Evolutionary conservation across 1,139 yeast species (phyloP).

Genomic region (Pneumocystis wakefieldiae): DNA sequence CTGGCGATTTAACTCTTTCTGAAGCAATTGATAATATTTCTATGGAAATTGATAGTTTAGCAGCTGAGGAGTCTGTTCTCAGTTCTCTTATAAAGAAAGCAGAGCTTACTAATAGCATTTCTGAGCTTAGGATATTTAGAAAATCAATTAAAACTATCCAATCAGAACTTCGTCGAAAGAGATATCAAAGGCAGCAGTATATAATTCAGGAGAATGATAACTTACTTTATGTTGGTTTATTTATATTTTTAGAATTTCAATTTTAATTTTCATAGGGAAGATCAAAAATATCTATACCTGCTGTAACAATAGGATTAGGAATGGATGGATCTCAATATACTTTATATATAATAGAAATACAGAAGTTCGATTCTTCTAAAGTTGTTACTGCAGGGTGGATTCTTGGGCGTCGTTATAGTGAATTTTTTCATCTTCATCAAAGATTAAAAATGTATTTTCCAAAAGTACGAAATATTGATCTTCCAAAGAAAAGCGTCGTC

Average conservation of each 20-base stretch:
- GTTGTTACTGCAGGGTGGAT: constrained; percentile 46
- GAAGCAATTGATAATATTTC: constrained; percentile 48
- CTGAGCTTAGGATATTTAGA: constrained; percentile 48
- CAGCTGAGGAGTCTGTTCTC: constrained; percentile 45
- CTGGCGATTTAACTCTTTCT: constrained; percentile 51
- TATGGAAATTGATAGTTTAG: constrained; percentile 38
- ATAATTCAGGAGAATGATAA: constrained; percentile 70
- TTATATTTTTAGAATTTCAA: constrained; percentile 20
- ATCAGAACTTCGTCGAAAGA: constrained; percentile 54
- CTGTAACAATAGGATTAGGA: constrained; percentile 39
- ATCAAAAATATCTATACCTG: constrained; percentile 50
- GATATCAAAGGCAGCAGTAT: constrained; percentile 61
- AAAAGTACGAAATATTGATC: constrained; percentile 34
- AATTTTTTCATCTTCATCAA: constrained; percentile 57
- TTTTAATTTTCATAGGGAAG: constrained; percentile 10
- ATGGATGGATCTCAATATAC: constrained; percentile 47
- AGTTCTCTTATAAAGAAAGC: constrained; percentile 62
- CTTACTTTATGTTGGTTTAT: constrained; percentile 46
- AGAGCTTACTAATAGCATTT: constrained; percentile 56
- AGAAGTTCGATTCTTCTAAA: constrained; percentile 35
- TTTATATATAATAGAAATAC: constrained; percentile 64
- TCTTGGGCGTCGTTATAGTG: constrained; percentile 75
- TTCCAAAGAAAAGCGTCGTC: constrained; percentile 54
- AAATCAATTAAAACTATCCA: constrained; percentile 51
- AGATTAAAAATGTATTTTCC: constrained; percentile 44